These are phyloP conservation scores for Balansia obtecta DNA, from an alignment of 2,329 filamentous ascomycete genomes.

Conservation along the genomic window DNA sequence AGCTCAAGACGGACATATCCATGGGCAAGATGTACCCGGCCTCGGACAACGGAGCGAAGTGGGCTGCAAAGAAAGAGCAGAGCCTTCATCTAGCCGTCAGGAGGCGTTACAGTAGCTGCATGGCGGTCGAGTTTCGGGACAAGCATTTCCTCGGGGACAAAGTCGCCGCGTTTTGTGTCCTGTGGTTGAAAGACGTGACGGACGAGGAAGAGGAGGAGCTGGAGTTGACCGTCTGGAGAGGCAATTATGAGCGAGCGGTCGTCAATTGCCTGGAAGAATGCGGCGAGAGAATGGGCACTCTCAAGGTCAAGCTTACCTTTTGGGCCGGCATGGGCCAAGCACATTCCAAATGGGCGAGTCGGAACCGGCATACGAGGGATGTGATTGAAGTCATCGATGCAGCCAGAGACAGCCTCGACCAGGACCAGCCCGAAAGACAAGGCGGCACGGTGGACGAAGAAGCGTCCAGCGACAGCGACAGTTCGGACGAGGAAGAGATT, in stretches of 20 bases:
- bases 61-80: constrained; percentile 36
- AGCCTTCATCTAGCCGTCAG: constrained; percentile 40
- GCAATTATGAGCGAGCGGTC: constrained; percentile 36
- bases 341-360: constrained; percentile 23
- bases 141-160: constrained; percentile 34
- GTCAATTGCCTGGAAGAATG: constrained; percentile 29
- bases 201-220: constrained; percentile 53
- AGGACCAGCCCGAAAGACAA: constrained; percentile 20
- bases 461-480: constrained; percentile 17
- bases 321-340: constrained; percentile 25
- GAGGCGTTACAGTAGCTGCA: constrained; percentile 41
- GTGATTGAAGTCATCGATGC: constrained; percentile 36
- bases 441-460: constrained; percentile 23
- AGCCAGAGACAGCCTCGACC: constrained; percentile 21
- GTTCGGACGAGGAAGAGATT: constrained; percentile 24
- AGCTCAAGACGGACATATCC: constrained; percentile 45
- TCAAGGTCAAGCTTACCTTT: constrained; percentile 27
- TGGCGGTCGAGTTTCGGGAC: constrained; percentile 43
- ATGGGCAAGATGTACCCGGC: constrained; percentile 44
- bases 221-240: constrained; percentile 52
- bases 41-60: constrained; percentile 30
- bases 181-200: constrained; percentile 57
- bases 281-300: constrained; percentile 33
- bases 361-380: constrained; percentile 22
- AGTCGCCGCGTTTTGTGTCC: constrained; percentile 47